These are phyloP conservation scores for Aspergillus tanneri DNA, from an alignment of 2,329 filamentous ascomycete genomes.

Conservation along the genomic window DNA sequence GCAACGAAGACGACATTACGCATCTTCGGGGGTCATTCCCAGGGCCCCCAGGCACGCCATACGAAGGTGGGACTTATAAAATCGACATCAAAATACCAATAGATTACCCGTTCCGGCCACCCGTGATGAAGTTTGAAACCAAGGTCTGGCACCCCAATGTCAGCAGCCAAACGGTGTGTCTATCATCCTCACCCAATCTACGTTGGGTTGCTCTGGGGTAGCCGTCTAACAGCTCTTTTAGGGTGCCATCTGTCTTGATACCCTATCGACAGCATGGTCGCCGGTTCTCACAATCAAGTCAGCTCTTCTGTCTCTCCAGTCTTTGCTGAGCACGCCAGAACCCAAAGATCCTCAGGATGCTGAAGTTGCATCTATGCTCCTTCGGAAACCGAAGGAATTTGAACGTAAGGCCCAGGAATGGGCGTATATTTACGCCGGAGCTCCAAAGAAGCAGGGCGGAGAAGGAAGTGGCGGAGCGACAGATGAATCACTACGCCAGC, in stretches of 20 bases:
- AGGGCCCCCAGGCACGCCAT: constrained; percentile 89
- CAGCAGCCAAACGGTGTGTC: constrained; percentile 81
- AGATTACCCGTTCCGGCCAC: constrained; percentile 91
- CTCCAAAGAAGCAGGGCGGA: constrained; percentile 60
- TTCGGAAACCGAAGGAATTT: constrained; percentile 75
- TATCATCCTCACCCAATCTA: too few relatives aligned
- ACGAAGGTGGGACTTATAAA: constrained; percentile 77
- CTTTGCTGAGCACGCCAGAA: constrained; percentile 88
- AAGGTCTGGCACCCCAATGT: constrained; percentile 98
- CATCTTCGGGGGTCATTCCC: constrained; percentile 80
- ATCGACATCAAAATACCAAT: constrained; percentile 85
- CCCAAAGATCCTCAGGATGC: constrained; percentile 96
- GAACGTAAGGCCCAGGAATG: constrained; percentile 82
- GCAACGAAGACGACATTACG: constrained; percentile 67
- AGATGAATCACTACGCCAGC: constrained; percentile 54
- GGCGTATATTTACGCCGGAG: constrained; percentile 80
- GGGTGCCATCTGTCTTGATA: constrained; percentile 97
- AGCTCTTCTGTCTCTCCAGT: constrained; percentile 87
- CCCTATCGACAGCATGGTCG: constrained; percentile 84
- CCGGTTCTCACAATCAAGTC: constrained; percentile 96
- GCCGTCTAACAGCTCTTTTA: constrained; percentile 40
- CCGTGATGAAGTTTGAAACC: constrained; percentile 86
- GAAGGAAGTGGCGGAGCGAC: constrained; percentile 55
- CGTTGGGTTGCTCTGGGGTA: not conserved
- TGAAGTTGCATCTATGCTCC: constrained; percentile 87